Percentiles rank a stretch among this genome's conserved stretches.
Conservation (phyloP, 2,329 filamentous ascomycete genomes). For the Xylaria sp. region DNA sequence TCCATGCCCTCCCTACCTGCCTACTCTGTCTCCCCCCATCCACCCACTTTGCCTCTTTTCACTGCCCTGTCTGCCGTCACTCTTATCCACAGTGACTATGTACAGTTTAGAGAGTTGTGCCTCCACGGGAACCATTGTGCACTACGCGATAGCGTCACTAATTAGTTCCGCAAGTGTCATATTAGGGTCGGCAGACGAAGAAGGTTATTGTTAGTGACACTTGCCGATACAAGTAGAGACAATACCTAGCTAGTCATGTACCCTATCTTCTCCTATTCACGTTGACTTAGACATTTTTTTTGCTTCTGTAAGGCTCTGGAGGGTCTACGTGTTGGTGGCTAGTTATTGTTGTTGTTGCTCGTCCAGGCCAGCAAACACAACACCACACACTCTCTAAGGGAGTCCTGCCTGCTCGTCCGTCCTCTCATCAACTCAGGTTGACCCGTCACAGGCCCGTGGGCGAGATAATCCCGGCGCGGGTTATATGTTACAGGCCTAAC, state of each 20-base stretch:
- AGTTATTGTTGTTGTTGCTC: slow-evolving; percentile 20
- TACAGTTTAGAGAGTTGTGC: slow-evolving; percentile 37
- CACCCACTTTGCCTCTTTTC: slow-evolving; percentile 39
- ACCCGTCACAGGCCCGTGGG: slow-evolving; percentile 35
- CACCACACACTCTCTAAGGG: slow-evolving; percentile 22
- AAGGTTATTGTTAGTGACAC: slow-evolving; percentile 39
- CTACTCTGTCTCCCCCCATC: slow-evolving; percentile 49
- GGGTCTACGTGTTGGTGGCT: not conserved
- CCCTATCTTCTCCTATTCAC: slow-evolving; percentile 25
- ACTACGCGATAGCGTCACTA: slow-evolving; percentile 38
- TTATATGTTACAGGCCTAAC: slow-evolving; percentile 35
- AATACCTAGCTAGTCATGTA: slow-evolving; percentile 22
- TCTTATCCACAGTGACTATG: slow-evolving; percentile 44
- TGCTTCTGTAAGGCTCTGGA: slow-evolving; percentile 27
- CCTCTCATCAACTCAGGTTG: slow-evolving; percentile 34
- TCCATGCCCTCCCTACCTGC: slow-evolving; percentile 48
- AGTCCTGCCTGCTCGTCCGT: slow-evolving; percentile 31
- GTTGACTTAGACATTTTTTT: slow-evolving; percentile 25
- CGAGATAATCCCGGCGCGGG: slow-evolving; percentile 35
- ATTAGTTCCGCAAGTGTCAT: slow-evolving; percentile 36
- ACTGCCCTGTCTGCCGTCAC: slow-evolving; percentile 45
- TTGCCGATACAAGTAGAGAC: slow-evolving; percentile 34
- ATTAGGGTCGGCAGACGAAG: slow-evolving; percentile 47
- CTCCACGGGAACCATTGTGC: slow-evolving; percentile 41
- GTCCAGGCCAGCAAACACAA: slow-evolving; percentile 10